phyloP scores from a whole-genome alignment of 176 grass and related monocot species.

The Bothriochloa decipiens region DNA sequence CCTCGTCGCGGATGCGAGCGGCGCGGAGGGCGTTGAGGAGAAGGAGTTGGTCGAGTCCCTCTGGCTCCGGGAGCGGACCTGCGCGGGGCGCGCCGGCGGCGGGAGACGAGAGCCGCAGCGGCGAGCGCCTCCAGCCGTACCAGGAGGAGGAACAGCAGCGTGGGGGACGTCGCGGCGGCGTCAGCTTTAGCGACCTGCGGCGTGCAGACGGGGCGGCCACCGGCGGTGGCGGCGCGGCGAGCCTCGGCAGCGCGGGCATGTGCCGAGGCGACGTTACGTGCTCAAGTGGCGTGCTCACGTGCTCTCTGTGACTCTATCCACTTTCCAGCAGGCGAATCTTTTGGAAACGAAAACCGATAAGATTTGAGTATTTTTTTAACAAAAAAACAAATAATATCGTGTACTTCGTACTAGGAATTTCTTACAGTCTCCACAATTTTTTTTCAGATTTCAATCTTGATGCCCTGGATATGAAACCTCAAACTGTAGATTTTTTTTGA shows the following conservation, averaged over 20 bases:
- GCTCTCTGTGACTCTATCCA: too few species aligned
- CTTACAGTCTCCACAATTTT: too few species aligned
- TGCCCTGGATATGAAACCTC: too few species aligned
- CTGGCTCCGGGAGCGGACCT: slow-evolving; percentile 11
- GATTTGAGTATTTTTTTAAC: too few species aligned
- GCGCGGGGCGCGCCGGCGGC: background rate
- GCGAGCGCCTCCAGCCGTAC: background rate
- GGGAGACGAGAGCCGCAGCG: background rate
- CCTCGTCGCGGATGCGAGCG: too few species aligned
- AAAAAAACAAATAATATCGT: too few species aligned
- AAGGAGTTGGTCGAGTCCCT: slow-evolving; percentile 45
- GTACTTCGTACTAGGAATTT: too few species aligned
- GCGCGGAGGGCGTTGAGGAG: slow-evolving; percentile 1
- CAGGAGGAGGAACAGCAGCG: background rate
- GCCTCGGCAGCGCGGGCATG: slow-evolving; percentile 27
- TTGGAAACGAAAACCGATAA: too few species aligned
- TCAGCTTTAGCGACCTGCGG: background rate
- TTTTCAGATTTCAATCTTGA: too few species aligned
- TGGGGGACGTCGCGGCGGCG: background rate
- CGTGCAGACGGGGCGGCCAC: background rate
- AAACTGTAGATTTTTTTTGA: too few species aligned
- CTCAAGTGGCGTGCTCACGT: background rate
- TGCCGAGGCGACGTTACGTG: background rate
- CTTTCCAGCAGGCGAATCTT: too few species aligned
- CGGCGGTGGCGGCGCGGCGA: slow-evolving; percentile 11